phyloP scores from a whole-genome alignment of 2,329 filamentous ascomycete genomes.

The Domatiomyces globalis region DNA sequence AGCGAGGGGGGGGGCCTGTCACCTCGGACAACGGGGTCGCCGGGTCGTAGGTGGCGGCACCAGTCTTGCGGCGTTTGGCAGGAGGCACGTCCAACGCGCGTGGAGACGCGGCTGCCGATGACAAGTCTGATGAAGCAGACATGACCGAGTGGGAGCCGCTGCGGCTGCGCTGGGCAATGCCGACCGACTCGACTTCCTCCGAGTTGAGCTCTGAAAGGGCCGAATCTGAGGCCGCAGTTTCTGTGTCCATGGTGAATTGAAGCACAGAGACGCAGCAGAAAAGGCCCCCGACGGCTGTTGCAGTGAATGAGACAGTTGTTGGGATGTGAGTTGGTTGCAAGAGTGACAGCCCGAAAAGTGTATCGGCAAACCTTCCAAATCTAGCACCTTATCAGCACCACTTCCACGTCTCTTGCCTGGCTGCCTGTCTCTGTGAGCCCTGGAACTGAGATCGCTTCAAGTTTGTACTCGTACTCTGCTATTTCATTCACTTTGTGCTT shows the following conservation, averaged over 20 bases:
- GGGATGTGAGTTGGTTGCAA: not conserved
- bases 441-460: too few species aligned
- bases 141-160: constrained; percentile 29
- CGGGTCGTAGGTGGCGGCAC: constrained; percentile 31
- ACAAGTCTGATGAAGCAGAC: constrained; percentile 20
- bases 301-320: not conserved
- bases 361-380: not conserved
- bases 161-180: constrained; percentile 36
- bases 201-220: constrained; percentile 52
- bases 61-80: constrained; percentile 36
- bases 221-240: constrained; percentile 39
- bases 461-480: too few species aligned
- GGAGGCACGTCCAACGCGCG: constrained; percentile 28
- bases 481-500: too few species aligned
- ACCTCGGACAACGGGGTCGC: constrained; percentile 35
- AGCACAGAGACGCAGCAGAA: not conserved
- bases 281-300: not conserved
- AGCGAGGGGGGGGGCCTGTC: constrained; percentile 25
- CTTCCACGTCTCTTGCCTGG: too few species aligned
- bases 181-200: constrained; percentile 48
- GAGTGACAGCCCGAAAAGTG: constrained; percentile 25
- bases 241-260: constrained; percentile 21
- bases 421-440: too few species aligned
- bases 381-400: too few species aligned
- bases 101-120: constrained; percentile 13